phyloP scores from a whole-genome alignment of 1,284 basidiomycete genomes.

The Cutaneotrichosporon spelunceum region DNA sequence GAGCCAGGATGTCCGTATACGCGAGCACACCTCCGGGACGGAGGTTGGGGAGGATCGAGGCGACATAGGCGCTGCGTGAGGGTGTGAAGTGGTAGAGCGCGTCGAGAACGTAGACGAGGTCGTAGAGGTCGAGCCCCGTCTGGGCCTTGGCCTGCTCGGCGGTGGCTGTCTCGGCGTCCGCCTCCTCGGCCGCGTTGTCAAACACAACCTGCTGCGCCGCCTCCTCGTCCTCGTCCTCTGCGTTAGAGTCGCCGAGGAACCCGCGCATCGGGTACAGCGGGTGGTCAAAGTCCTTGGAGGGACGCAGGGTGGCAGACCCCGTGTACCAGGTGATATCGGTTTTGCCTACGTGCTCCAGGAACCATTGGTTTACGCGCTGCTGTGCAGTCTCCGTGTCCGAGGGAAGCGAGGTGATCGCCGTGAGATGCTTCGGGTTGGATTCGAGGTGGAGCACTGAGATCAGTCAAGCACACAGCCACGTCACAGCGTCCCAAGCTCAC shows the following conservation, averaged over 20 bases:
- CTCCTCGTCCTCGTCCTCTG: neutral
- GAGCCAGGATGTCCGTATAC: constrained; percentile 61
- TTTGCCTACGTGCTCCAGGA: constrained; percentile 6
- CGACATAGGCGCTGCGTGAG: constrained; percentile 56
- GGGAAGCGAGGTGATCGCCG: constrained; percentile 62
- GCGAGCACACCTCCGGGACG: constrained; percentile 59
- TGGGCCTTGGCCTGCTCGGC: neutral
- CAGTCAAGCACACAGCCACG: constrained; percentile 25
- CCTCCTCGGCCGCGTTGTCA: neutral
- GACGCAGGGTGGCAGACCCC: constrained; percentile 24
- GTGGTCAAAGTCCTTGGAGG: constrained; percentile 35
- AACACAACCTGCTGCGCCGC: constrained; percentile 9
- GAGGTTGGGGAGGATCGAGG: constrained; percentile 55
- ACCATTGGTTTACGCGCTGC: constrained; percentile 50
- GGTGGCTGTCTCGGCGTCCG: neutral
- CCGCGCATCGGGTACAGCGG: constrained; percentile 45
- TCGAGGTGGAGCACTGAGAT: constrained; percentile 50
- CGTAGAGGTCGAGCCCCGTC: constrained; percentile 32
- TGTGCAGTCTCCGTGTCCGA: constrained; percentile 57
- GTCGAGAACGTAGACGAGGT: constrained; percentile 58
- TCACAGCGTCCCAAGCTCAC: constrained; percentile 41
- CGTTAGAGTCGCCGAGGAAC: constrained; percentile 26
- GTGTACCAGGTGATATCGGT: constrained; percentile 30
- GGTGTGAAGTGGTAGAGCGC: constrained; percentile 69
- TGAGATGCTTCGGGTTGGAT: constrained; percentile 52